phyloP scores from a whole-genome alignment of 768 basidiomycete species.

The Serendipita vermifera region DNA sequence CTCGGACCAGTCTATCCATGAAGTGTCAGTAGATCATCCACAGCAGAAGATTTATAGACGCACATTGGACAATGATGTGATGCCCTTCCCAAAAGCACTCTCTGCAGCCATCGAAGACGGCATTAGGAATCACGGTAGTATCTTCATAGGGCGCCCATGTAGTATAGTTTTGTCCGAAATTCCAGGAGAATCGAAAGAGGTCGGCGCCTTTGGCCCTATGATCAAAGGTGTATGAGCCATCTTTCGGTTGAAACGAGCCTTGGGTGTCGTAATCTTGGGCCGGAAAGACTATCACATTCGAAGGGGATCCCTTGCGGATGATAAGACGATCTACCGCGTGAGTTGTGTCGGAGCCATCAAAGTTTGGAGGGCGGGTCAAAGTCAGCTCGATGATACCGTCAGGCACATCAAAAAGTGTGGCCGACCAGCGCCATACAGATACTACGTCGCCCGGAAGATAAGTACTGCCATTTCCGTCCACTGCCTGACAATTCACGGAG shows the following conservation, averaged over 20 bases:
- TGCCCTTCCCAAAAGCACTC: slow-evolving; percentile 63
- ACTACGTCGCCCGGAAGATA: slow-evolving; percentile 40
- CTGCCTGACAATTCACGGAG: slow-evolving; percentile 33
- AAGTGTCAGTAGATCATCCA: no score
- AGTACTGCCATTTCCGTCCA: slow-evolving; percentile 38
- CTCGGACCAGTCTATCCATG: slow-evolving; percentile 63
- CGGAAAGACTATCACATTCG: slow-evolving; percentile 83
- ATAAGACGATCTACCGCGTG: slow-evolving; percentile 64
- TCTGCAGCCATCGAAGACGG: slow-evolving; percentile 32
- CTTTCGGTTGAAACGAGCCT: slow-evolving; percentile 26
- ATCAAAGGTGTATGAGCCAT: slow-evolving; percentile 58
- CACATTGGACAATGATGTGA: slow-evolving; percentile 84
- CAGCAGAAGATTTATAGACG: slow-evolving; percentile 21
- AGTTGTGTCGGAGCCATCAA: slow-evolving; percentile 33
- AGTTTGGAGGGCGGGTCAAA: slow-evolving; percentile 41
- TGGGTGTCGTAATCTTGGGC: slow-evolving; percentile 57
- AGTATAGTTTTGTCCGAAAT: slow-evolving; percentile 79
- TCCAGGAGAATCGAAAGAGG: slow-evolving; percentile 71
- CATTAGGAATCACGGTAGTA: slow-evolving; percentile 46
- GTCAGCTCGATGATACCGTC: slow-evolving; percentile 74
- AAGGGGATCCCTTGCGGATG: slow-evolving; percentile 58
- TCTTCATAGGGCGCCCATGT: slow-evolving; percentile 70
- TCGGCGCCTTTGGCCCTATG: slow-evolving; percentile 83
- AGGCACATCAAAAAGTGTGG: slow-evolving; percentile 57
- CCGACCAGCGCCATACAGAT: slow-evolving; percentile 62